A percentile compares a stretch with the other conserved stretches of the same genome.
Evolutionary conservation across 108 stramenopile species (phyloP).

Genomic region (Cyclostephanos tholiformis): DNA sequence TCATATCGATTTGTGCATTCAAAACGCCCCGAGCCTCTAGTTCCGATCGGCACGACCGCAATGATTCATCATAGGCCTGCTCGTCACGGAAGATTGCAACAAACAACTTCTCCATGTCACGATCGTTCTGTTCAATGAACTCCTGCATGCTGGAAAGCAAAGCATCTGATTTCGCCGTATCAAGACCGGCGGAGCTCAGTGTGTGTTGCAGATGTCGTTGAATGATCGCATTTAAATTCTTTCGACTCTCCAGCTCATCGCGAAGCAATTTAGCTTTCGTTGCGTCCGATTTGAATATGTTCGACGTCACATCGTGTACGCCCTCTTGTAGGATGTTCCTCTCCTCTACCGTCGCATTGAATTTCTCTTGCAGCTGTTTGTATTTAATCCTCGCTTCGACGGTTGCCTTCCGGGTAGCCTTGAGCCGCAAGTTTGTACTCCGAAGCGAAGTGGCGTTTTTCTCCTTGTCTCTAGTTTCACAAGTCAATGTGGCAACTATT

Average conservation of each 20-base stretch:
- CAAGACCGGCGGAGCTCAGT: conserved; percentile 34
- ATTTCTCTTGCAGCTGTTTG: conserved; percentile 18
- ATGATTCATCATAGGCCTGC: conserved; percentile 13
- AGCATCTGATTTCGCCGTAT: conserved; percentile 17
- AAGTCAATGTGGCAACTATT: conserved; percentile 29
- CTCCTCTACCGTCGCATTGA: conserved; percentile 12
- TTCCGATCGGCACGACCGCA: conserved; percentile 19
- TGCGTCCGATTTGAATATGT: conserved; percentile 15
- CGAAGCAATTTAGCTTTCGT: conserved; percentile 20
- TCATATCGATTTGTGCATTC: conserved; percentile 12
- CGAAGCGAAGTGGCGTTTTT: conserved; percentile 36
- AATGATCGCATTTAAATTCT: conserved; percentile 19
- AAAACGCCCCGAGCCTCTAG: conserved; percentile 10
- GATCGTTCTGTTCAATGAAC: conserved; percentile 18
- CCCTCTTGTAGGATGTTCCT: conserved; percentile 16
- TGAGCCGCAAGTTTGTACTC: conserved; percentile 36
- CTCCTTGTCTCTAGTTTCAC: conserved; percentile 43
- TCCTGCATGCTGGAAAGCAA: conserved; percentile 20
- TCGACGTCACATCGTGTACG: conserved; percentile 11
- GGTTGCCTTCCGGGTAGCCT: conserved; percentile 19
- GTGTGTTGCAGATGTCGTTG: conserved; percentile 40
- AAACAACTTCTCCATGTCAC: conserved; percentile 20
- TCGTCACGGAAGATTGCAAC: conserved; percentile 27
- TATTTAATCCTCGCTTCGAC: conserved; percentile 13
- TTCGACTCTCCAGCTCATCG: conserved; percentile 21